Evolutionary conservation across 306 rosid genomes (phyloP).

Genomic region (Abrus precatorius): DNA sequence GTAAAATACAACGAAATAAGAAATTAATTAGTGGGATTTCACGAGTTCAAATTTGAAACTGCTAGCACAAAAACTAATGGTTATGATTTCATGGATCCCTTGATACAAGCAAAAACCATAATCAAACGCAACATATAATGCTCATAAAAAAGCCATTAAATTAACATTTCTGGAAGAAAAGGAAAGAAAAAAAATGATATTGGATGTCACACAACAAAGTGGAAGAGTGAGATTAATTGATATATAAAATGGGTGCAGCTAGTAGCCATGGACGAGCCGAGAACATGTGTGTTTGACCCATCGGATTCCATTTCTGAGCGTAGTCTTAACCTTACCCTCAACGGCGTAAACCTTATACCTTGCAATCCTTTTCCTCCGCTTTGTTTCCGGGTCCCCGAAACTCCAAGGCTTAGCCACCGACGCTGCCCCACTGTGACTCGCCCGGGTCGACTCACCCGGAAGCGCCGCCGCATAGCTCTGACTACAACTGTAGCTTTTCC

Average conservation of each 20-base stretch:
- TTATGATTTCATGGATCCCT: too few relatives aligned
- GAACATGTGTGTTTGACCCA: conserved; percentile 84
- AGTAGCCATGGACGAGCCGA: conserved; percentile 72
- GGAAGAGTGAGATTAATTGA: background rate
- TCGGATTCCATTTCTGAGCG: conserved; percentile 67
- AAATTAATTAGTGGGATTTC: background rate
- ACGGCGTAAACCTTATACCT: conserved; percentile 75
- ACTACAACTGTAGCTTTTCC: conserved; percentile 58
- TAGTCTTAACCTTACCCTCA: conserved; percentile 73
- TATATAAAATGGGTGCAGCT: background rate
- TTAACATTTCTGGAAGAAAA: background rate
- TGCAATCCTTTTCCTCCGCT: conserved; percentile 78
- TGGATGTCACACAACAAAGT: background rate
- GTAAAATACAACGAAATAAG: background rate
- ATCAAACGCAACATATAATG: background rate
- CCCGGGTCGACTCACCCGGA: conserved; percentile 33
- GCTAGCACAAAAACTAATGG: background rate
- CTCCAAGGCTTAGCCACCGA: conserved; percentile 64
- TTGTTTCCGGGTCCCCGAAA: conserved; percentile 61
- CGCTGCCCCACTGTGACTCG: conserved; percentile 46
- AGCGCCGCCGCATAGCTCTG: conserved; percentile 28
- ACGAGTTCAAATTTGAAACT: background rate
- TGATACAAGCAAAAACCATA: background rate
- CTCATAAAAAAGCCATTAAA: background rate
- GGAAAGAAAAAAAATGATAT: background rate